Base-by-base conservation (phyloP, 768 basidiomycete species). In the Lepiota subincarnata region DNA sequence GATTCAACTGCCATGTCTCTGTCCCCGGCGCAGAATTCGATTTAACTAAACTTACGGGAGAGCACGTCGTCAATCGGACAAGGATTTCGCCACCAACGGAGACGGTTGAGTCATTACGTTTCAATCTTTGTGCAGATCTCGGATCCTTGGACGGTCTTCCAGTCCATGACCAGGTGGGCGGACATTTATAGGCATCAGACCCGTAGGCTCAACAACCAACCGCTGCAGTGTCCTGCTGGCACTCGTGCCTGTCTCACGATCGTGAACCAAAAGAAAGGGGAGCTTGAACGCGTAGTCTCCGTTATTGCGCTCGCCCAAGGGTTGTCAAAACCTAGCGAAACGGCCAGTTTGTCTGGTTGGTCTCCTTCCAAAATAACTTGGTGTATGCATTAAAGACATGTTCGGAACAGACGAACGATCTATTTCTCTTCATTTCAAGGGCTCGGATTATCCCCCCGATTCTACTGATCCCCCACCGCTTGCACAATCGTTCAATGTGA, bases 191-290 rank as follows among this genome's bases (percentile, higher is more conserved):
- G 50, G 28, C 43, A n/a, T 16, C 42, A 50, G 48, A 14, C 38
- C 22, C 35, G 18, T 13, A 28, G 38, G 35, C 54, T 52, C 38
- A 22, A 53, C 26, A 24, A 55, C 39, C 44, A 48, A 26, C 35
- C 57, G 47, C 56, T 24, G 28, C 60, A 93, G 90, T 93, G 90
- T 70, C 66, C 78, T 16, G 50, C 64, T 18, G 87, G 82, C 19
- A 88, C 89, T 44, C 75, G 84, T 60, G 87, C 83, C 45, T 95
- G 92, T 68, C 71, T 92, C 26, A 86, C 81, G 3, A 80, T 78
- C 60, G 78, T 74, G 31, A 91, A 92, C 61, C 60, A 71, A 59
- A 90, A 87, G 67, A 59, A 64, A 1, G 75, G 71, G 18, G 66
- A 73, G 37, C 50, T 71, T 2, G 85, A 89, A 58, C 78, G 89